Evolutionary conservation across 2,329 filamentous ascomycete species (phyloP).

Genomic region (Trichophyton mentagrophytes): DNA sequence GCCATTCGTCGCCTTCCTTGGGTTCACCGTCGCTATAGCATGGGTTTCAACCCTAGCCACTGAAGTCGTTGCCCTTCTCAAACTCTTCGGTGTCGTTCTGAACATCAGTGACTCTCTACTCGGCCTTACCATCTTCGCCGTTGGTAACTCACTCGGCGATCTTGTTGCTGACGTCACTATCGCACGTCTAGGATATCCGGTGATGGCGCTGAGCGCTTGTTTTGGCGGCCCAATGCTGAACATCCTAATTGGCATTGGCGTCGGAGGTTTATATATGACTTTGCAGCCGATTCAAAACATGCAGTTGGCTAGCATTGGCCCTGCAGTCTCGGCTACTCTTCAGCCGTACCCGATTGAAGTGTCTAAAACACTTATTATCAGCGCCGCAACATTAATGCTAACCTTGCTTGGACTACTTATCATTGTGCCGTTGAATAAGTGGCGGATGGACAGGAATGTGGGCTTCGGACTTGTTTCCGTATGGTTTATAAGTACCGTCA

Average conservation of each 20-base stretch:
- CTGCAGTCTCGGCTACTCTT: slow-evolving; percentile 2
- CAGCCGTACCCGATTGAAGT: slow-evolving; percentile 71
- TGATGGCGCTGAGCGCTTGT: slow-evolving; percentile 90
- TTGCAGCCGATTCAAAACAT: slow-evolving; percentile 65
- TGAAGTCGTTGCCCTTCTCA: slow-evolving; percentile 89
- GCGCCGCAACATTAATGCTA: slow-evolving; percentile 66
- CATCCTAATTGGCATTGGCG: slow-evolving; percentile 85
- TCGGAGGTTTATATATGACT: slow-evolving; percentile 81
- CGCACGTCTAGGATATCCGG: slow-evolving; percentile 80
- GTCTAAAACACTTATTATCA: slow-evolving; percentile 72
- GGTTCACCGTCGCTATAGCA: slow-evolving; percentile 80
- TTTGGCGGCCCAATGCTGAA: slow-evolving; percentile 99
- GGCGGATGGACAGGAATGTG: slow-evolving; percentile 71
- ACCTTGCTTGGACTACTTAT: slow-evolving; percentile 69
- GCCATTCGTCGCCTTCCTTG: slow-evolving; percentile 69
- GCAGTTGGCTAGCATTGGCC: slow-evolving; percentile 50
- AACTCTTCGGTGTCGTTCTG: slow-evolving; percentile 80
- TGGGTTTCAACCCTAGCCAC: slow-evolving; percentile 96
- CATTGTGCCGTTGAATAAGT: slow-evolving; percentile 70
- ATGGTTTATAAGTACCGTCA: slow-evolving; percentile 67
- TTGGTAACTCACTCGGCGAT: slow-evolving; percentile 89
- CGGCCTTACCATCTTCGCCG: slow-evolving; percentile 88
- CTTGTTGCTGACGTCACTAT: slow-evolving; percentile 91
- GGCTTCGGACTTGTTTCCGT: slow-evolving; percentile 67
- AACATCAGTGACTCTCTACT: slow-evolving; percentile 91